Base-by-base conservation (phyloP, 2,329 filamentous ascomycete genomes). In the Monosporascus sp. region DNA sequence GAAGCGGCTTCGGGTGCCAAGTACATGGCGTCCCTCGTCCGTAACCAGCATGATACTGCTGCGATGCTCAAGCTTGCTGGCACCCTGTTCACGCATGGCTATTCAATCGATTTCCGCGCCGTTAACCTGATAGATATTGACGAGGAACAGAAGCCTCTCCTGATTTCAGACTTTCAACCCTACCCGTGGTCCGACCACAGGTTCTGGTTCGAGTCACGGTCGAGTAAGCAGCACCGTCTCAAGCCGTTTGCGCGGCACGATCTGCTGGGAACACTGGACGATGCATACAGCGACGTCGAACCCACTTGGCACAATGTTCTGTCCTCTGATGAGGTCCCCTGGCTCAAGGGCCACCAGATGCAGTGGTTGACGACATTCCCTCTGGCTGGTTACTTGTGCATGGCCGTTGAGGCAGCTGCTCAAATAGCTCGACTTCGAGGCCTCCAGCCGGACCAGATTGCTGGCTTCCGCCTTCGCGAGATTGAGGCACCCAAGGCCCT, bases 281-380 rank as follows among this genome's bases (percentile, higher is more conserved):
- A 74, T 54, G 71, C 71, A 46, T 77, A 70, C 15, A 77, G 67
- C 48, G 73, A 76, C 11, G 57, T 72, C 2, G 74, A 78, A 58
- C 75, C 75, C 0, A 74, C 68, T 0, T 81, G 78, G 78, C 69
- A 77, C 37, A 79, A 78, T 52, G 70, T 76, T 26, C 60, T 80
- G 35, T 70, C 70, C 14, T 57, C 74, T 1, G 74, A 78, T 40
- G 76, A 80, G 52, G 60, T 79, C 0, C 79, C 85, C 1, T 86
- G 84, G 72, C 71, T 83, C 5, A 73, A 78, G 45, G 78, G 84
- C 58, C 83, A 85, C 67, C 70, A 69, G 52, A 78, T 86, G 65
- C 80, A 85, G 60, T 79, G 75, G 11, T 65, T 81, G 28, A 76
- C 73, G 2, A 75, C 82, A 37, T 84, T 80, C 62, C 80, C 82